Evolutionary conservation across 2,329 filamentous ascomycete species (phyloP).

Genomic region (Fusarium sp.): DNA sequence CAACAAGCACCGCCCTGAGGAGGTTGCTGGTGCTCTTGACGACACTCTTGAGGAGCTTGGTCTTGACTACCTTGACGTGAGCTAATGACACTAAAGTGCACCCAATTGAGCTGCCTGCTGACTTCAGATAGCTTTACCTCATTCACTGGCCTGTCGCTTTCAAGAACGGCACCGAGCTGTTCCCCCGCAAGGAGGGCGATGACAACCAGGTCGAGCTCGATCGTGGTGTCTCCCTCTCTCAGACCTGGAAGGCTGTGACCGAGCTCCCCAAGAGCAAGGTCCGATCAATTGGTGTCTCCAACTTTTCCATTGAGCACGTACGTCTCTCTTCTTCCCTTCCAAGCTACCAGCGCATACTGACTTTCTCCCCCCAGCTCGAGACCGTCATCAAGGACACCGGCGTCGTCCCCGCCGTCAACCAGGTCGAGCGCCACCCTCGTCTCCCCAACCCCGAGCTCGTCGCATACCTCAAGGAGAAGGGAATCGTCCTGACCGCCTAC

Average conservation of each 20-base stretch:
- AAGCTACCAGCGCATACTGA: neutral
- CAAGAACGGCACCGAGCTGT: conserved; percentile 54
- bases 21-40: conserved; percentile 67
- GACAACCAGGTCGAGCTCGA: conserved; percentile 56
- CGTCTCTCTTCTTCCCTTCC: conserved; percentile 8
- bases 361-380: conserved; percentile 56
- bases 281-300: conserved; percentile 78
- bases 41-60: conserved; percentile 67
- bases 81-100: conserved; percentile 13
- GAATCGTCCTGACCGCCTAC: conserved; percentile 76
- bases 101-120: neutral
- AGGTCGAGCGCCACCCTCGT: conserved; percentile 76
- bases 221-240: conserved; percentile 54
- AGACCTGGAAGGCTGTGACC: conserved; percentile 64
- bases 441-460: conserved; percentile 68
- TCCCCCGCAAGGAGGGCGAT: conserved; percentile 57
- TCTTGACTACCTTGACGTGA: conserved; percentile 68
- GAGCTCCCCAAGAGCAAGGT: conserved; percentile 71
- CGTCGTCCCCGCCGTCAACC: conserved; percentile 73
- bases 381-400: conserved; percentile 68
- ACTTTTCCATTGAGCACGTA: conserved; percentile 72
- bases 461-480: conserved; percentile 71
- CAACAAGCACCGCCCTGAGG: conserved; percentile 70
- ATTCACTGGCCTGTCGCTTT: conserved; percentile 73
- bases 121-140: conserved; percentile 62